Percentiles rank a stretch among this genome's conserved stretches.
These are phyloP conservation scores for Cystobasidiaceae sp. DNA, from an alignment of 1,284 basidiomycete species.

Conservation along the genomic window DNA sequence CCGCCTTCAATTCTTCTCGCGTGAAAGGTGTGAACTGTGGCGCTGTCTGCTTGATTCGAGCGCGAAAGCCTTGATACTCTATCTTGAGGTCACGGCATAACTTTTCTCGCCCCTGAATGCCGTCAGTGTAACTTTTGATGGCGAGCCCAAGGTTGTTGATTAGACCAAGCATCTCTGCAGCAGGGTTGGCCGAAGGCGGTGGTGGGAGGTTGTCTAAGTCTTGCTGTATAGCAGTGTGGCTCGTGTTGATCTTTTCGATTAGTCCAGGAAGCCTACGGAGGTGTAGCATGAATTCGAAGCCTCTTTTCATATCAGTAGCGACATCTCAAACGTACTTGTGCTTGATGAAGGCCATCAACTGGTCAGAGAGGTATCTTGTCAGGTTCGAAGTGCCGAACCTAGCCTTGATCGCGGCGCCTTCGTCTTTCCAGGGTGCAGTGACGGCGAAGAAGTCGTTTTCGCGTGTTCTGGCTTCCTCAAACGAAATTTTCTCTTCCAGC, in stretches of 20 bases:
- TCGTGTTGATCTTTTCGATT: slow-evolving; percentile 49
- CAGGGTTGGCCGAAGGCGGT: slow-evolving; percentile 55
- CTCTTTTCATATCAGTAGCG: neutral
- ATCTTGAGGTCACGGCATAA: slow-evolving; percentile 53
- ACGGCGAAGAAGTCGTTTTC: slow-evolving; percentile 65
- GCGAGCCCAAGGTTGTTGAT: neutral
- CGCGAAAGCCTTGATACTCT: slow-evolving; percentile 2
- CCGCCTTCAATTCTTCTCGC: neutral
- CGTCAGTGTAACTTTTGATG: neutral
- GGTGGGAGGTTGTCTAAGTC: slow-evolving; percentile 50
- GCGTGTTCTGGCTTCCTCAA: slow-evolving; percentile 56
- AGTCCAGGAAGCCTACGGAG: slow-evolving; percentile 58
- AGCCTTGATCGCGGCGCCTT: slow-evolving; percentile 53
- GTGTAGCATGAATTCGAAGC: neutral
- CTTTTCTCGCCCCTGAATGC: slow-evolving; percentile 38
- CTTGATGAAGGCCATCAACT: slow-evolving; percentile 58
- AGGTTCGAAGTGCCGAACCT: slow-evolving; percentile 57
- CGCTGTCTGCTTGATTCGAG: slow-evolving; percentile 11
- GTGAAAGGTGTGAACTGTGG: slow-evolving; percentile 29
- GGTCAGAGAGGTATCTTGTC: slow-evolving; percentile 55
- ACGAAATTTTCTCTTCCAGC: slow-evolving; percentile 56
- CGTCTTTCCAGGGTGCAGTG: slow-evolving; percentile 55
- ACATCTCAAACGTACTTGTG: slow-evolving; percentile 51
- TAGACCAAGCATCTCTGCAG: slow-evolving; percentile 52
- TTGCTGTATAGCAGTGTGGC: slow-evolving; percentile 39